Evolutionary conservation across 768 basidiomycete genomes (phyloP).

Genomic region (Hirschioporus abietinus): DNA sequence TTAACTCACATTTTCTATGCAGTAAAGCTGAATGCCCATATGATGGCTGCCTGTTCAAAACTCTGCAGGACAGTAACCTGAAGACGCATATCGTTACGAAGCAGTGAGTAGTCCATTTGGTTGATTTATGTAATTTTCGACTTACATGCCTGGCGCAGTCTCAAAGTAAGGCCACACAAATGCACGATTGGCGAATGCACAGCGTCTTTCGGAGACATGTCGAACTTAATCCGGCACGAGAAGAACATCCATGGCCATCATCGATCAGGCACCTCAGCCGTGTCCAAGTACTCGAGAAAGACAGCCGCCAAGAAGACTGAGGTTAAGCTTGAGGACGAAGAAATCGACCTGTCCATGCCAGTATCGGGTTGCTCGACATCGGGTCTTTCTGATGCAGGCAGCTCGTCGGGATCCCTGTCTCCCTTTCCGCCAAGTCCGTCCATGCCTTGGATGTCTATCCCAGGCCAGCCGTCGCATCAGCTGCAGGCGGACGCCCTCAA

Average conservation of each 20-base stretch:
- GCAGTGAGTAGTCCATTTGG: background rate
- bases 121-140: too few species aligned
- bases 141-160: background rate
- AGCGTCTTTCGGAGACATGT: background rate
- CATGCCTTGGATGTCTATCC: background rate
- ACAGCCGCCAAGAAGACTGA: too few species aligned
- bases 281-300: background rate
- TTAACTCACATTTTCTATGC: background rate
- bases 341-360: background rate
- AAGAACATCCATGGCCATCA: background rate
- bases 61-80: conserved; percentile 1
- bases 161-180: background rate
- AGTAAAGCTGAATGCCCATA: conserved; percentile 1
- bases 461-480: background rate
- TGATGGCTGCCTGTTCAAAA: background rate
- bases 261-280: background rate
- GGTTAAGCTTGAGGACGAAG: background rate
- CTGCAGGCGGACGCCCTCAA: background rate
- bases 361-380: background rate
- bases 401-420: background rate
- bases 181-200: background rate
- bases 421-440: background rate
- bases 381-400: background rate
- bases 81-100: background rate
- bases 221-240: background rate